A percentile compares a stretch with the other conserved stretches of the same genome.
phyloP scores from a whole-genome alignment of 495 filamentous ascomycete species.

The Tuber umbilicatum region DNA sequence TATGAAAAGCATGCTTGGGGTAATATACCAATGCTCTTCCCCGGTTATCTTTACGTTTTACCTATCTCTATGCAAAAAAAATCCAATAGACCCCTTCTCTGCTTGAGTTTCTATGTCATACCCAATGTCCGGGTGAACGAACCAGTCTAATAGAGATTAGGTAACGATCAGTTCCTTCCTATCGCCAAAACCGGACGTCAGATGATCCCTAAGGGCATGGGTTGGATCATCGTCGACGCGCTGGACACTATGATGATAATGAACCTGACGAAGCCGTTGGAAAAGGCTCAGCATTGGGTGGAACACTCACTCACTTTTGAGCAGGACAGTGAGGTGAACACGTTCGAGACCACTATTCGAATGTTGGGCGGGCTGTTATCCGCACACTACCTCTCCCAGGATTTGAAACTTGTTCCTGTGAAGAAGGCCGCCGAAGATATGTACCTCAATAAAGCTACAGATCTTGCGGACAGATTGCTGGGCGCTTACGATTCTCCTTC shows the following conservation, averaged over 20 bases:
- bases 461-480: slow-evolving; percentile 78
- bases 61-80: neutral
- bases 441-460: slow-evolving; percentile 91
- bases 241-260: slow-evolving; percentile 96
- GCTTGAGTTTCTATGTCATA: neutral
- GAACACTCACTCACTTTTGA: slow-evolving; percentile 74
- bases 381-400: slow-evolving; percentile 76
- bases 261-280: slow-evolving; percentile 84
- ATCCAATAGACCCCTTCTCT: neutral
- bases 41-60: slow-evolving; percentile 4
- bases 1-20: slow-evolving; percentile 95
- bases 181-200: slow-evolving; percentile 68
- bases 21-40: slow-evolving; percentile 46
- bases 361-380: slow-evolving; percentile 94
- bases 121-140: neutral
- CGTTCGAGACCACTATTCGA: slow-evolving; percentile 96
- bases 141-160: slow-evolving; percentile 45
- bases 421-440: slow-evolving; percentile 76
- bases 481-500: slow-evolving; percentile 80
- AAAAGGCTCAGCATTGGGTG: slow-evolving; percentile 85
- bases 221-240: slow-evolving; percentile 97
- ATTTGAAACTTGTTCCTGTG: slow-evolving; percentile 44
- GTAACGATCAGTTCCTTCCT: slow-evolving; percentile 79
- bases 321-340: slow-evolving; percentile 90
- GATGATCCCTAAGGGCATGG: slow-evolving; percentile 76